Base-by-base conservation (phyloP, 192 early-diverging fungal species). In the Umbelopsis isabellina region DNA sequence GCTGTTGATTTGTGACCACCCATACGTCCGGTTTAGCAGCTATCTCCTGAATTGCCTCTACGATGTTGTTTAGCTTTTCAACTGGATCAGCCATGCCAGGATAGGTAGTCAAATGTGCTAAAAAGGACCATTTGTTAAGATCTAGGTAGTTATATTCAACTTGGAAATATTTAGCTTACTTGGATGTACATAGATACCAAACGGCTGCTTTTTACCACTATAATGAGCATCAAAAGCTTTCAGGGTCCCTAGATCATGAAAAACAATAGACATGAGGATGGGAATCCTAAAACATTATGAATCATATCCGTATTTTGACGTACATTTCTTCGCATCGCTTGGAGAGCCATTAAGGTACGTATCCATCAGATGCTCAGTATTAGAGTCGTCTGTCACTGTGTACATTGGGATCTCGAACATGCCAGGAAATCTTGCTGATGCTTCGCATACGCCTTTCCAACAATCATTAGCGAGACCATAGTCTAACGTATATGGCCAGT, bases 321-420 rank as follows among this genome's bases (percentile, higher is more conserved):
- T 75, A 75, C 85, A 83, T 15, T 46, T 23, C 21, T 72, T 68
- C 20, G 87, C 79, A 16, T 55, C 68, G 2, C 53, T 68, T 3
- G 78, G 47, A 1, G 77, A 20, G 13, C 83, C 85, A 23, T 73
- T 66, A 10, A 87, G 76, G 25, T 87, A 83, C 23, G 86, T 80
- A 49, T 85, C 83, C 79, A 84, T 85, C 33, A 81, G 58, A 27
- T 72, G 74, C 30, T 75, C 67, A 13, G 75, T 73, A 49, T 48
- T 70, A 20, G 65, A 49, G 16, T 77, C 74, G 52, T 83, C 80
- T 18, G 83, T 72, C 27, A 87, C 75, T 9, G 81, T 61, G 52
- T 87, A 80, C 84, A 91, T 88, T 13, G 89, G 88, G 48, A 91
- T 82, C 75, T 91, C 88, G 82, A 86, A 91, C 49, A 91, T 64